Evolutionary conservation across 805 yeast species (phyloP).

Genomic region (Sungouiozyma ichnusensis): DNA sequence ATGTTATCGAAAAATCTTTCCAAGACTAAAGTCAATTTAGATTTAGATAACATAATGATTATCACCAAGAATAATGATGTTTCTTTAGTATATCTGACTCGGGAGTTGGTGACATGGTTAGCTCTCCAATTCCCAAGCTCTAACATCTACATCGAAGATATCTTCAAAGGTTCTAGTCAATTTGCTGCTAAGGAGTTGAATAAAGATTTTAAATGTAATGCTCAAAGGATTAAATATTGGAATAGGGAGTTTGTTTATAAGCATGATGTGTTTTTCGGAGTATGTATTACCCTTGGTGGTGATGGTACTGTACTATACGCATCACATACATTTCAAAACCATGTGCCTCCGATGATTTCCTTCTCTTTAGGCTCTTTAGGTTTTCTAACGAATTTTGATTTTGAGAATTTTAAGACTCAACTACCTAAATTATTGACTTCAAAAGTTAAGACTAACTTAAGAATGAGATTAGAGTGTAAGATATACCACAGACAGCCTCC

Average conservation of each 20-base stretch:
- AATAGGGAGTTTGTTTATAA: constrained; percentile 40
- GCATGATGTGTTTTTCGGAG: constrained; percentile 41
- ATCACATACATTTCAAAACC: constrained; percentile 68
- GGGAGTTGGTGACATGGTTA: constrained; percentile 71
- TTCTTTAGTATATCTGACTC: constrained; percentile 56
- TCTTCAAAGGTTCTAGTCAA: constrained; percentile 47
- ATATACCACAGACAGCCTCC: constrained; percentile 38
- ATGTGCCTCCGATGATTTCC: constrained; percentile 83
- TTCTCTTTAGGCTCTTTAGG: constrained; percentile 87
- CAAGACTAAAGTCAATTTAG: constrained; percentile 57
- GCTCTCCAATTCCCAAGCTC: constrained; percentile 31
- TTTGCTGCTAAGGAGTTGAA: constrained; percentile 48
- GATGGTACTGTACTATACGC: constrained; percentile 91
- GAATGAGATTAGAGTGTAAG: constrained; percentile 81
- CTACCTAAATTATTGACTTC: constrained; percentile 47
- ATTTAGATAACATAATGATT: constrained; percentile 59
- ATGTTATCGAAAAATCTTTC: constrained; percentile 60
- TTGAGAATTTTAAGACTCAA: constrained; percentile 55
- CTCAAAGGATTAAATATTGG: constrained; percentile 51
- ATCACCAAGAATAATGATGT: constrained; percentile 76
- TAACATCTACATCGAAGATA: constrained; percentile 62
- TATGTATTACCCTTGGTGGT: constrained; percentile 85
- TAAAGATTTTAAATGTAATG: constrained; percentile 34
- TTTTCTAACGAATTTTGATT: constrained; percentile 74
- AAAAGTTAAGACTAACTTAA: constrained; percentile 65